Base-by-base conservation (phyloP, 1,284 basidiomycete genomes). In the Moesziomyces aphidis region DNA sequence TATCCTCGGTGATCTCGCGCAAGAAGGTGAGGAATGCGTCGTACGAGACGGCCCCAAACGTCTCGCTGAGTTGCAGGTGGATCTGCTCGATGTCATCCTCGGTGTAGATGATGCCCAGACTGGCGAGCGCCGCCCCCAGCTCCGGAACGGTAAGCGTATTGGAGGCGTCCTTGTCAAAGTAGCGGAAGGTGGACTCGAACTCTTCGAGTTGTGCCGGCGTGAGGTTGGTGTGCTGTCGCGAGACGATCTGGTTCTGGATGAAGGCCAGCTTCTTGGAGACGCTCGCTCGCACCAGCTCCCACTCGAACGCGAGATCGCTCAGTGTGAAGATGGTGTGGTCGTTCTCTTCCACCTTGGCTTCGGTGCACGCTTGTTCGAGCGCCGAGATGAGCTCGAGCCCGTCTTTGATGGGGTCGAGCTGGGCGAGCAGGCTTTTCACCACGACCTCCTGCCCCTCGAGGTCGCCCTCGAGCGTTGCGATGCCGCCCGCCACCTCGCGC, bases 301-400 rank as follows among this genome's bases (percentile, higher is more conserved):
- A 88, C 86, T 98, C 96, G 77, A 95, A 97, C 64, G 91, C 90
- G 23, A 98, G 88, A 85, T 98, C 96, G 83, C 95, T 93, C 73
- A 89, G 89, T 1, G 93, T 95, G 80, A 95, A 92, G 17, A 96
- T 90, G 0, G 95, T 97, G 81, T 97, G 93, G 84, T 97, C 95
- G 84, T 97, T 97, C 85, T 97, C 96, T 82, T 97, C 96, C 4
- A 97, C 92, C 77, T 95, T 97, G 21, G 95, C 95, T n/a, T 91
- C 90, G 5, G 86, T 86, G 83, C 95, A 97, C 60, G 92, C 91
- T 10, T 88, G 55, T 42, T 82, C 79, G 44, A 76, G 57, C 17
- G 55, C 50, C 7, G 62, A 61, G 44, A 82, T 62, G 23, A 55
- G 39, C 19, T 49, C 39, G 2, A 81, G 65, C 15, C 55, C 49